These are phyloP conservation scores for Aspergillus phoenicis DNA, from an alignment of 2,329 filamentous ascomycete genomes.

Conservation along the genomic window DNA sequence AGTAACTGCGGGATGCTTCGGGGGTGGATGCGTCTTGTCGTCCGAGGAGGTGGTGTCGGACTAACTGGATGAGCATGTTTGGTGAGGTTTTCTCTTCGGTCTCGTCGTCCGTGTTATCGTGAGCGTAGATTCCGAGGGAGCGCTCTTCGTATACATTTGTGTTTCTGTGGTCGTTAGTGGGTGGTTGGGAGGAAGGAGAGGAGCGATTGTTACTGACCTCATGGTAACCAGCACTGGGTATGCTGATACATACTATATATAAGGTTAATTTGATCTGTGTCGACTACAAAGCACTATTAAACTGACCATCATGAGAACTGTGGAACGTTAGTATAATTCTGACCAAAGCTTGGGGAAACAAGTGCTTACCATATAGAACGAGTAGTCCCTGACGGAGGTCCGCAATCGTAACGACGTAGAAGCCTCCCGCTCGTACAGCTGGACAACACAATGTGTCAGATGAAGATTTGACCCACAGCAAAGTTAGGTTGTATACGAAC, in stretches of 20 bases:
- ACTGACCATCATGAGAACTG: slow-evolving; percentile 43
- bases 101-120: slow-evolving; percentile 31
- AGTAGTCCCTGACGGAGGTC: slow-evolving; percentile 50
- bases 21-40: slow-evolving; percentile 22
- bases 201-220: slow-evolving; percentile 20
- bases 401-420: slow-evolving; percentile 65
- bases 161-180: slow-evolving; percentile 48
- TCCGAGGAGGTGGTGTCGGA: slow-evolving; percentile 30
- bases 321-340: slow-evolving; percentile 15
- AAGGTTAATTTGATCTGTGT: slow-evolving; percentile 13
- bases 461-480: not conserved
- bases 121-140: slow-evolving; percentile 56
- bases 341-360: not conserved
- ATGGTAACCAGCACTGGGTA: slow-evolving; percentile 41
- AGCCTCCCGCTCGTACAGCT: slow-evolving; percentile 64
- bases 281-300: not conserved
- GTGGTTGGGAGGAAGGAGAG: not conserved
- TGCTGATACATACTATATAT: slow-evolving; percentile 37
- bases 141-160: slow-evolving; percentile 74
- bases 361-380: slow-evolving; percentile 32
- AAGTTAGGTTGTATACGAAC: slow-evolving; percentile 31
- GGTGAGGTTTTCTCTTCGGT: slow-evolving; percentile 22
- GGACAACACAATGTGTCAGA: not conserved
- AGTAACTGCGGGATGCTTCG: slow-evolving; percentile 48
- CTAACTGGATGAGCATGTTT: slow-evolving; percentile 29